These are phyloP conservation scores for Ophiorrhiza pumila DNA, from an alignment of 257 asterid genomes.

Conservation along the genomic window DNA sequence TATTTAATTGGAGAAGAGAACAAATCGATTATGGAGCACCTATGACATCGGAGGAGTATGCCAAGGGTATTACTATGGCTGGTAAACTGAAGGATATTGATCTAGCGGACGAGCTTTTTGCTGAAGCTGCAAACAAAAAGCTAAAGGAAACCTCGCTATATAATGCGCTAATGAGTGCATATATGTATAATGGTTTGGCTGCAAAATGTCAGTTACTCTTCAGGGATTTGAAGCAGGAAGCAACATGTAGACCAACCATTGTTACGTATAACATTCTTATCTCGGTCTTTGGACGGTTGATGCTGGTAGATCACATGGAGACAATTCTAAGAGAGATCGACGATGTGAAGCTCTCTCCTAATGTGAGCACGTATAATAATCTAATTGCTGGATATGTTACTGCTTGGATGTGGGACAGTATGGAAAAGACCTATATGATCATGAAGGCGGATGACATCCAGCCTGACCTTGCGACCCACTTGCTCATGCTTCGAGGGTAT, in stretches of 20 bases:
- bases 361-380: slow-evolving; percentile 48
- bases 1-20: slow-evolving; percentile 78
- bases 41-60: slow-evolving; percentile 67
- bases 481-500: slow-evolving; percentile 82
- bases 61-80: slow-evolving; percentile 60
- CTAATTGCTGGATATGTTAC: slow-evolving; percentile 75
- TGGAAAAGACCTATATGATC: slow-evolving; percentile 59
- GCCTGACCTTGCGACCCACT: slow-evolving; percentile 48
- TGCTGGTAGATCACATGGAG: slow-evolving; percentile 81
- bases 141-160: slow-evolving; percentile 46
- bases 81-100: slow-evolving; percentile 49
- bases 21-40: slow-evolving; percentile 51
- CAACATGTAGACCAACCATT: slow-evolving; percentile 55
- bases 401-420: slow-evolving; percentile 82
- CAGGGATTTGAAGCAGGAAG: slow-evolving; percentile 53
- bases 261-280: slow-evolving; percentile 80
- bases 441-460: slow-evolving; percentile 48
- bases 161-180: slow-evolving; percentile 75
- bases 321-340: slow-evolving; percentile 49
- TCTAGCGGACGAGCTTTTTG: slow-evolving; percentile 65
- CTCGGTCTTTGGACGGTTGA: slow-evolving; percentile 59
- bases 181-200: slow-evolving; percentile 42
- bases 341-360: slow-evolving; percentile 47
- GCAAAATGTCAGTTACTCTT: slow-evolving; percentile 54
- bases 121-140: slow-evolving; percentile 55